Base-by-base conservation (phyloP, 2,329 filamentous ascomycete species). In the Hymenoscyphus albidus region DNA sequence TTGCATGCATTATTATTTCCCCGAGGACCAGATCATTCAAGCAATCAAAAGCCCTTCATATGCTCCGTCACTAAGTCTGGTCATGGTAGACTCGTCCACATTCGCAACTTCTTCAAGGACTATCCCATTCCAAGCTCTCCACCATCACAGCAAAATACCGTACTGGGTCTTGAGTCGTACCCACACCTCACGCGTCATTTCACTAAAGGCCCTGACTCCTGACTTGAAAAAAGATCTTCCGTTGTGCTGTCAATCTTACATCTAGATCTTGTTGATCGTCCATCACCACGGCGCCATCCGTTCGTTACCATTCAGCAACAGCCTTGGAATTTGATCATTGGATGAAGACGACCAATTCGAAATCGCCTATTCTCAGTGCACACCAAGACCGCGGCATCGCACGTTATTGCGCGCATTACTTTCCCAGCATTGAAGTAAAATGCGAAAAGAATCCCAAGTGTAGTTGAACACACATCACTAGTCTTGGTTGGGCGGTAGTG, bases 1-100 rank as follows among this genome's bases (percentile, higher is more conserved):
- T 54, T 54, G 48, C 48, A 54, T 27, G 48, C 48, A 54, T 54
- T 54, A 54, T 54, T 54, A 54, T 54, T 54, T 54, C 18, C 48
- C 48, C 48, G 48, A 54, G 48, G 48, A 54, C 48, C 48, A 54
- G 48, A 54, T 54, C 18, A 54, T 54, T 54, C 48, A 22, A 54
- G 48, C 48, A 54, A 54, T 54, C 48, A 54, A 54, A 54, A 54
- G 48, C 18, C 48, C 48, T 54, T 13, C 48, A 54, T 54, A 54
- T 54, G 48, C 48, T 13, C 48, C 48, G 48, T 54, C 48, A 27
- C 22, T 27, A 22, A 27, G 48, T 54, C 48, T 27, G 22, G 48
- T 54, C 48, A 54, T 54, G 48, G 48, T 54, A 54, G 18, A 54
- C 48, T 54, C 22, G 48, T 54, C 44, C 44, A 51, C 22, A 51